Conservation (phyloP, 176 grass and related monocot species). For the Zea luxurians region DNA sequence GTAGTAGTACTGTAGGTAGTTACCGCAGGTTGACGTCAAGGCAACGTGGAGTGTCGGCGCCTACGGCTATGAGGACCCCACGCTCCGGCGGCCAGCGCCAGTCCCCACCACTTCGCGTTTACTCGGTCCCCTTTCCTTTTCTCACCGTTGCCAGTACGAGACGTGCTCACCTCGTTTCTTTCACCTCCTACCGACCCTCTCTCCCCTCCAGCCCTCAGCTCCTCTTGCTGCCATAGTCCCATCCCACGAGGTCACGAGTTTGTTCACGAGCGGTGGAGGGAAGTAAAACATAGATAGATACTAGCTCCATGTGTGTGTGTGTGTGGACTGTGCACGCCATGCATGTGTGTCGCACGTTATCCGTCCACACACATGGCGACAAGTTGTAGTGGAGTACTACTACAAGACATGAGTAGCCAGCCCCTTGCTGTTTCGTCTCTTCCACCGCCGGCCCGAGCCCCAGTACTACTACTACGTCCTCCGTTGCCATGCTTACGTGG, state of each 20-base stretch:
- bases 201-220: not conserved
- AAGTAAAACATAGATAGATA: not conserved
- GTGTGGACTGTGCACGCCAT: not conserved
- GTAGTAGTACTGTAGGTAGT: slow-evolving; percentile 26
- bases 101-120: slow-evolving; percentile 49
- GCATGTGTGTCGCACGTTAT: slow-evolving; percentile 28
- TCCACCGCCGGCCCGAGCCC: slow-evolving; percentile 27
- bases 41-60: slow-evolving; percentile 71
- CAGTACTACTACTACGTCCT: too few relatives aligned
- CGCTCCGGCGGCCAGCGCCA: too few relatives aligned
- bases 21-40: slow-evolving; percentile 61
- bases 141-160: slow-evolving; percentile 35
- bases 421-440: not conserved
- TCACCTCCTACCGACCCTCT: not conserved
- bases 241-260: not conserved
- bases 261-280: not conserved
- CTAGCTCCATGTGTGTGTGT: too few relatives aligned
- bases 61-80: too few relatives aligned
- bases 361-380: slow-evolving; percentile 17
- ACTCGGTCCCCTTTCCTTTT: slow-evolving; percentile 37
- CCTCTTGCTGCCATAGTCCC: not conserved
- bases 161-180: slow-evolving; percentile 21
- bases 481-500: not conserved
- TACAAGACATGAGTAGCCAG: slow-evolving; percentile 22
- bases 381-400: not conserved